phyloP scores from a whole-genome alignment of 1,284 basidiomycete species.

The Agroathelia rolfsii region DNA sequence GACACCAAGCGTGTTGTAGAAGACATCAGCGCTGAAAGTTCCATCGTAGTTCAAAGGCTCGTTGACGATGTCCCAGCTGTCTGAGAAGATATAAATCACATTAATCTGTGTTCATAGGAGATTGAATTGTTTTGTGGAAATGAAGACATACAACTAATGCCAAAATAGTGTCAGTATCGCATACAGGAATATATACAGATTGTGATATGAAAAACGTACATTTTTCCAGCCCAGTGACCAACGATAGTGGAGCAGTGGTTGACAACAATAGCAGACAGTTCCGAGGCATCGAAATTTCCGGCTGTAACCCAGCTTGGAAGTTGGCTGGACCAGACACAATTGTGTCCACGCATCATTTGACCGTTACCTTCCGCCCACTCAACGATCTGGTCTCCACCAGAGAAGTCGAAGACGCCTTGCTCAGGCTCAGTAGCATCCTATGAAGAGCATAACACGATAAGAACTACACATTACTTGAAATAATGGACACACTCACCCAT shows the following conservation, averaged over 20 bases:
- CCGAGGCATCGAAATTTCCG: slow-evolving; percentile 31
- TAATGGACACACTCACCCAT: slow-evolving; percentile 28
- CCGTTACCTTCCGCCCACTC: slow-evolving; percentile 15
- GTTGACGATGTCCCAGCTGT: slow-evolving; percentile 30
- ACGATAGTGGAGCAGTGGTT: slow-evolving; percentile 38
- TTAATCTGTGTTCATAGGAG: too few species aligned
- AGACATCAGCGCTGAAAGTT: slow-evolving; percentile 13
- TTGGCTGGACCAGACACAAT: slow-evolving; percentile 48
- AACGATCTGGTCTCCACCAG: slow-evolving; percentile 17
- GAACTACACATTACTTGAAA: slow-evolving; percentile 4
- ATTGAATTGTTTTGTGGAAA: too few species aligned
- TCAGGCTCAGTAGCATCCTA: slow-evolving; percentile 14
- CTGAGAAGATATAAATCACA: too few species aligned
- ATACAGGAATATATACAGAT: too few species aligned
- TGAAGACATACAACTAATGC: too few species aligned
- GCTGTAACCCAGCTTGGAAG: slow-evolving; percentile 40
- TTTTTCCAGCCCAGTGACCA: slow-evolving; percentile 38
- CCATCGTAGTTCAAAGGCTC: slow-evolving; percentile 17
- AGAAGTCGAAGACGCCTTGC: slow-evolving; percentile 18
- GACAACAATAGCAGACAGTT: slow-evolving; percentile 32
- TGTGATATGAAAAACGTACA: slow-evolving; percentile 23
- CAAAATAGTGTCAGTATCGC: too few species aligned
- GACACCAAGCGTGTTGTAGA: slow-evolving; percentile 14
- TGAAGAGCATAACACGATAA: background rate
- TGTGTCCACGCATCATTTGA: slow-evolving; percentile 25